Percentiles rank a stretch among this genome's conserved stretches.
Conservation (phyloP, 345 rosid species). For the Lepidium aucheri region DNA sequence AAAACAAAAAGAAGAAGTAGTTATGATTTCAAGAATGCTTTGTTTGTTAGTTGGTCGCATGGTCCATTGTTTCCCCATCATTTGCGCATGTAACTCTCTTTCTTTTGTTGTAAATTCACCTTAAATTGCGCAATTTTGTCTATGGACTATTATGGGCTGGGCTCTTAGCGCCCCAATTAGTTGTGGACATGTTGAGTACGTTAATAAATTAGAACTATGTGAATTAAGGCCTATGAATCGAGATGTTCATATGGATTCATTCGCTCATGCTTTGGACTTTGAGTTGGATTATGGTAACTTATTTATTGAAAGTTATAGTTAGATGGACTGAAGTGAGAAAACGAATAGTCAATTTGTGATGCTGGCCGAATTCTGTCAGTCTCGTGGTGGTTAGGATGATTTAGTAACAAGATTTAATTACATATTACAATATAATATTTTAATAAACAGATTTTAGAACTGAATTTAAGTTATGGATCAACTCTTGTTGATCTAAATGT, state of each 20-base stretch:
- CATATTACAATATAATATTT: too few species aligned
- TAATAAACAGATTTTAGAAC: too few species aligned
- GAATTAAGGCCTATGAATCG: background rate
- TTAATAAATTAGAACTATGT: background rate
- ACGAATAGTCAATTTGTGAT: too few species aligned
- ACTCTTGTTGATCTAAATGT: too few species aligned
- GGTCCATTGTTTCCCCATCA: conserved; percentile 19
- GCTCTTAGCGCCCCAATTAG: background rate
- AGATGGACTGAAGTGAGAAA: too few species aligned
- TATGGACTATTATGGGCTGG: background rate
- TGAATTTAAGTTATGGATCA: too few species aligned
- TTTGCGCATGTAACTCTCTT: conserved; percentile 20
- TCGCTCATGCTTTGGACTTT: background rate
- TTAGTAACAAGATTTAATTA: too few species aligned
- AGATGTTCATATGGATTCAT: background rate
- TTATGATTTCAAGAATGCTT: conserved; percentile 12
- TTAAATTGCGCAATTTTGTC: conserved; percentile 6
- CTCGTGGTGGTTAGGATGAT: too few species aligned
- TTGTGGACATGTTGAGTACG: background rate
- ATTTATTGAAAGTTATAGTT: background rate
- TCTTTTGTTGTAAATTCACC: background rate
- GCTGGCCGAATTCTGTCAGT: too few species aligned
- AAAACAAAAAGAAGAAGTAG: conserved; percentile 5
- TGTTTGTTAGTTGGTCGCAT: conserved; percentile 23
- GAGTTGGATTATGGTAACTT: background rate